Evolutionary conservation across 2,329 filamentous ascomycete species (phyloP).

Genomic region (Fusarium luffae): DNA sequence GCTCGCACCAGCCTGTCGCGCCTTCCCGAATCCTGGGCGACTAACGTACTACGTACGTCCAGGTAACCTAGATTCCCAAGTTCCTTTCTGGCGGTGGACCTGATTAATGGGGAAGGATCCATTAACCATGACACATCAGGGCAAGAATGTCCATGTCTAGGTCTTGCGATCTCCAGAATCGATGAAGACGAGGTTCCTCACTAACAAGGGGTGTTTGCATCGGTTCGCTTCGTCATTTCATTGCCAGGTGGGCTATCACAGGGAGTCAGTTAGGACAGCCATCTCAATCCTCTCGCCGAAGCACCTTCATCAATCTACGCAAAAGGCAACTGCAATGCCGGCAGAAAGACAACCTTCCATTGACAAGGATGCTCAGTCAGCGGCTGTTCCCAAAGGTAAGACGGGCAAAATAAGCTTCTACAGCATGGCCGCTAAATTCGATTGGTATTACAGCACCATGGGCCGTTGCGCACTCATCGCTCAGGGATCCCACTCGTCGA

Average conservation of each 20-base stretch:
- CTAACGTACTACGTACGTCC: not conserved
- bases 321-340: not conserved
- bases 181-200: slow-evolving; percentile 23
- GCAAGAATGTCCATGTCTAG: slow-evolving; percentile 1
- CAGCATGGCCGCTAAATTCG: not conserved
- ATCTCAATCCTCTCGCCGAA: not conserved
- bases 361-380: slow-evolving; percentile 17
- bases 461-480: slow-evolving; percentile 49
- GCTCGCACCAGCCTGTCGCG: not conserved
- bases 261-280: not conserved
- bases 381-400: slow-evolving; percentile 27
- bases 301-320: not conserved
- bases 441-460: slow-evolving; percentile 43
- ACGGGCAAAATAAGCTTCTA: not conserved
- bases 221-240: not conserved
- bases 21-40: not conserved
- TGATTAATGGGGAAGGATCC: slow-evolving; percentile 17
- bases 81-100: slow-evolving; percentile 1
- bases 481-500: slow-evolving; percentile 40
- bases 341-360: slow-evolving; percentile 21
- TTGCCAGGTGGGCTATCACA: not conserved
- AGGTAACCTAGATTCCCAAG: not conserved
- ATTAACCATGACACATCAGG: slow-evolving; percentile 23
- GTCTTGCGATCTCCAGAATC: slow-evolving; percentile 1
- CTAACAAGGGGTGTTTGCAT: slow-evolving; percentile 1